phyloP scores from a whole-genome alignment of 192 early-diverging fungal species.

The Backusella tarrabulga region DNA sequence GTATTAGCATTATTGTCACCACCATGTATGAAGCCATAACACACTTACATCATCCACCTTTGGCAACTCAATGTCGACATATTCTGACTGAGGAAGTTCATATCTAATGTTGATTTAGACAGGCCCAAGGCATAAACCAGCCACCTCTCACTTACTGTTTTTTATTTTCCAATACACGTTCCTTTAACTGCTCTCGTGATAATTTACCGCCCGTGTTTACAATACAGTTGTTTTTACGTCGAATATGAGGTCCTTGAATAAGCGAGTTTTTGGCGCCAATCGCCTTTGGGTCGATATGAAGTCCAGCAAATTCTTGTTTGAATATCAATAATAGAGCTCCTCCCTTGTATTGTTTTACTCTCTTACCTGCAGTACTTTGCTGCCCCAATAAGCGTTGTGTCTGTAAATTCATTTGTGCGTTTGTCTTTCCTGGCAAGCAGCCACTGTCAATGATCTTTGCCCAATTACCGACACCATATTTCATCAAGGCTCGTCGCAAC shows the following conservation, averaged over 20 bases:
- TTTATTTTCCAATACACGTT: constrained; percentile 69
- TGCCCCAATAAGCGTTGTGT: constrained; percentile 93
- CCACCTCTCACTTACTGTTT: constrained; percentile 52
- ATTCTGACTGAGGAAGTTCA: constrained; percentile 68
- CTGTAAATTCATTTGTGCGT: constrained; percentile 96
- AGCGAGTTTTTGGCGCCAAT: constrained; percentile 87
- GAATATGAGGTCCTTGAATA: constrained; percentile 80
- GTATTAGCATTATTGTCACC: background rate
- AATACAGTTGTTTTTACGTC: constrained; percentile 93
- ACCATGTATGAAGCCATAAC: background rate
- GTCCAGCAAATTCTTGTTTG: constrained; percentile 77
- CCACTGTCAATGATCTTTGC: constrained; percentile 90
- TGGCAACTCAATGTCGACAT: constrained; percentile 71
- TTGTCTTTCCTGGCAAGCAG: constrained; percentile 93
- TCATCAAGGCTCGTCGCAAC: constrained; percentile 80
- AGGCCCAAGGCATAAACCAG: background rate
- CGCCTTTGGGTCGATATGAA: constrained; percentile 86
- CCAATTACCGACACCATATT: constrained; percentile 95
- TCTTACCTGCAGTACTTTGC: constrained; percentile 85
- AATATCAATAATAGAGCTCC: background rate
- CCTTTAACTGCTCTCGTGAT: constrained; percentile 71
- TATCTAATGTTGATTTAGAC: constrained; percentile 41
- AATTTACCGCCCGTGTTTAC: constrained; percentile 81
- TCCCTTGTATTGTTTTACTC: background rate
- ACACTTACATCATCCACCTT: constrained; percentile 64